Conservation (phyloP, 179 eudicot genomes). For the Beta macrorhiza region DNA sequence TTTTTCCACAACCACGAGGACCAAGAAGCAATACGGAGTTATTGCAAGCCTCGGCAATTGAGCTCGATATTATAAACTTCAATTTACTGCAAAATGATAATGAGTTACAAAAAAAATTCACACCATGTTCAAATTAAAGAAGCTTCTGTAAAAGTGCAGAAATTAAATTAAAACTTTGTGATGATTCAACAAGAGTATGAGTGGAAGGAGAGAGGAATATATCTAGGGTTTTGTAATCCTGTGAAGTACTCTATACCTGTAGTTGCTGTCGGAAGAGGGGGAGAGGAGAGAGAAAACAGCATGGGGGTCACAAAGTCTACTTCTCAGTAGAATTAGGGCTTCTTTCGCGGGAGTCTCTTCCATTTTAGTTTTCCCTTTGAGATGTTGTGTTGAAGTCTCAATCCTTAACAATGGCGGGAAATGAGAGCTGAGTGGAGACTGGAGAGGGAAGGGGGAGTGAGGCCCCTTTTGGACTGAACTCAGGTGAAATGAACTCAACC, state of each 20-base stretch:
- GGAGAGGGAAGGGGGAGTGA: too few species aligned
- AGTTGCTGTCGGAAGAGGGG: conserved; percentile 62
- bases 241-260: conserved; percentile 42
- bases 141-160: too few species aligned
- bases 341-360: conserved; percentile 40
- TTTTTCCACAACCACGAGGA: conserved; percentile 90
- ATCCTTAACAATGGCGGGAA: too few species aligned
- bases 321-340: conserved; percentile 56
- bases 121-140: not conserved
- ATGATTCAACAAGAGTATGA: too few species aligned
- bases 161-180: too few species aligned
- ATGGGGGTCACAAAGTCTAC: conserved; percentile 59
- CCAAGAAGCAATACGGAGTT: conserved; percentile 94
- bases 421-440: too few species aligned
- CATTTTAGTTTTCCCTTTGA: not conserved
- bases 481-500: too few species aligned
- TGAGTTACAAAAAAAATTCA: not conserved
- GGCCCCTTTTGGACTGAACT: too few species aligned
- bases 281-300: conserved; percentile 50
- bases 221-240: too few species aligned
- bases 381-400: too few species aligned
- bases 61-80: conserved; percentile 76
- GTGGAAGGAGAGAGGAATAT: too few species aligned
- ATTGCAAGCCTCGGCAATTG: conserved; percentile 85
- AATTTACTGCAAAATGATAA: conserved; percentile 54